These are phyloP conservation scores for Podospora anserina DNA, from an alignment of 495 filamentous ascomycete genomes.

Conservation along the genomic window DNA sequence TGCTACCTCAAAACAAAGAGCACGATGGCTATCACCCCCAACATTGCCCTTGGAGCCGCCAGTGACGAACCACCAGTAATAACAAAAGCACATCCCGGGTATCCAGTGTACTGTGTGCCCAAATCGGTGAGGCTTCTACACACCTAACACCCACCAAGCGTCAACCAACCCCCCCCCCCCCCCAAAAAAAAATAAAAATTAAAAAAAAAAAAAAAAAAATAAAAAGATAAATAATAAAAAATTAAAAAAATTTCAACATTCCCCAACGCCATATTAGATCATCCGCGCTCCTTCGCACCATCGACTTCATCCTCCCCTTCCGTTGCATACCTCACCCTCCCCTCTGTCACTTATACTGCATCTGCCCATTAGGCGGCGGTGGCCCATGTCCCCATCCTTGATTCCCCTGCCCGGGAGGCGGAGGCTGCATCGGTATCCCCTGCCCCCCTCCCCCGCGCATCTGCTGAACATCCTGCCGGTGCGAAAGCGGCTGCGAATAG, in stretches of 20 bases:
- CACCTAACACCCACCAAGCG: background rate
- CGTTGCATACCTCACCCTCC: background rate
- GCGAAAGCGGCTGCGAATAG: constrained; percentile 53
- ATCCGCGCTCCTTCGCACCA: background rate
- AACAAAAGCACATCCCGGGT: background rate
- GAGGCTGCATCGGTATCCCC: constrained; percentile 43
- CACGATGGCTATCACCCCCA: no score
- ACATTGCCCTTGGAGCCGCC: no score
- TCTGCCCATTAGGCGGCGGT: constrained; percentile 32
- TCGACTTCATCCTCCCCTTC: background rate
- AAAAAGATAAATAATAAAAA: no score
- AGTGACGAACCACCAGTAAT: background rate
- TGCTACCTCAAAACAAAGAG: no score
- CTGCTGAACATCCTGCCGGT: constrained; percentile 50
- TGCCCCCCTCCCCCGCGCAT: constrained; percentile 42
- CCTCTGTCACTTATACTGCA: constrained; percentile 34
- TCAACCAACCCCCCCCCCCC: background rate
- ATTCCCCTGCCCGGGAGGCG: constrained; percentile 22
- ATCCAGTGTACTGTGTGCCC: background rate
- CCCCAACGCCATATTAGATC: background rate
- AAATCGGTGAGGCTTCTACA: background rate
- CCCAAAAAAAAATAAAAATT: no score
- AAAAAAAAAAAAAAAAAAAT: no score
- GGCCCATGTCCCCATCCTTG: constrained; percentile 30
- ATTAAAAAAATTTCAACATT: background rate